Percentiles rank a stretch among this genome's conserved stretches.
phyloP scores from a whole-genome alignment of 225 moss, liverwort and hornwort genomes.

The Thuidium tamariscinum region DNA sequence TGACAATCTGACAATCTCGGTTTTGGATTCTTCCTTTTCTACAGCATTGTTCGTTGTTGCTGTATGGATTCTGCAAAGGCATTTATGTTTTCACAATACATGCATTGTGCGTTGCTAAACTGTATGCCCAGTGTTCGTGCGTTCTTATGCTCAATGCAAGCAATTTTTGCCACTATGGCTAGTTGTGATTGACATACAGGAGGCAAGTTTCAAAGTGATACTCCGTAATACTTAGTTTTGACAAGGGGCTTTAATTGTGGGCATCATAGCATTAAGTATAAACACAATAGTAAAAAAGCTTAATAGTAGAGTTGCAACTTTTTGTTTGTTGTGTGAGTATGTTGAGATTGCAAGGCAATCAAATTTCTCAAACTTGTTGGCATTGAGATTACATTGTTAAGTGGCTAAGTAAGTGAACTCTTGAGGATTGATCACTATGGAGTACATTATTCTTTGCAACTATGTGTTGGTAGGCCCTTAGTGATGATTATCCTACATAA shows the following conservation, averaged over 20 bases:
- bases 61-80: not conserved
- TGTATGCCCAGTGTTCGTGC: no score
- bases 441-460: not conserved
- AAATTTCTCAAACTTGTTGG: not conserved
- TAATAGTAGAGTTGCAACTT: not conserved
- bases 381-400: not conserved
- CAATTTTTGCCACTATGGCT: not conserved
- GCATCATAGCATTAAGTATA: not conserved
- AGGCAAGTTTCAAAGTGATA: no score
- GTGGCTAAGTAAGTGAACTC: not conserved
- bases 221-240: not conserved
- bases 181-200: not conserved
- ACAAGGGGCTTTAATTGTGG: not conserved
- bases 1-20: not conserved
- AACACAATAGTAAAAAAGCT: not conserved
- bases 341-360: not conserved
- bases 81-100: not conserved
- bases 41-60: not conserved
- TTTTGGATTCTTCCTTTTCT: not conserved
- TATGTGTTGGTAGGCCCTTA: not conserved
- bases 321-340: not conserved
- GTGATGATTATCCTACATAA: not conserved
- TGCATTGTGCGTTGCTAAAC: not conserved
- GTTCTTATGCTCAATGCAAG: not conserved
- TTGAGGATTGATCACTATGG: not conserved